A percentile compares a stretch with the other conserved stretches of the same genome.
phyloP scores from a whole-genome alignment of 176 grass and related monocot genomes.

The Oryza meyeriana region DNA sequence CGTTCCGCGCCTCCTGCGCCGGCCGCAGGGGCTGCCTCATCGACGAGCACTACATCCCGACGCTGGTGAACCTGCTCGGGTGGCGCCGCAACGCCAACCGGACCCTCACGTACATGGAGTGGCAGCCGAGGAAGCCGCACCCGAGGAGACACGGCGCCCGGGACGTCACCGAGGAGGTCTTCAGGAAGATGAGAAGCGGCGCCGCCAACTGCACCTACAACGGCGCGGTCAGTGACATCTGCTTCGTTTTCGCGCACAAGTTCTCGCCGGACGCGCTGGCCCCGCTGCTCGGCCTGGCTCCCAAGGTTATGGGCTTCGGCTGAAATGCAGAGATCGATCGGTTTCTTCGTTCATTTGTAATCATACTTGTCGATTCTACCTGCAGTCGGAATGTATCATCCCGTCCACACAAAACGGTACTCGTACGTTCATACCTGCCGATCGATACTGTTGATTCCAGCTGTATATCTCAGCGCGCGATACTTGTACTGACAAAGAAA shows the following conservation, averaged over 20 bases:
- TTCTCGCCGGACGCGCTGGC: constrained; percentile 52
- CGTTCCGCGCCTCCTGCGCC: constrained; percentile 61
- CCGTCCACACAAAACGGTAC: too few relatives aligned
- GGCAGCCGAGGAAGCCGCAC: constrained; percentile 32
- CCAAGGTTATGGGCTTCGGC: constrained; percentile 47
- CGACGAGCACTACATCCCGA: constrained; percentile 88
- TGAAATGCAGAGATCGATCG: background rate
- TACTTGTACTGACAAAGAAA: too few relatives aligned
- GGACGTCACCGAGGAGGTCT: constrained; percentile 33
- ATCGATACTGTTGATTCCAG: too few relatives aligned
- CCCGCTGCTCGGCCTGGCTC: constrained; percentile 49
- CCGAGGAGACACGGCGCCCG: constrained; percentile 30
- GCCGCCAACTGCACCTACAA: constrained; percentile 50
- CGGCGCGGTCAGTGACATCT: constrained; percentile 27
- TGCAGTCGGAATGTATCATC: too few relatives aligned
- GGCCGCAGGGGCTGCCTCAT: constrained; percentile 30
- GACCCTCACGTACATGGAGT: constrained; percentile 56
- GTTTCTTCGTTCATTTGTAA: background rate
- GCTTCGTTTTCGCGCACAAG: constrained; percentile 71
- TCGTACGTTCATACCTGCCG: too few relatives aligned
- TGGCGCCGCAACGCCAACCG: constrained; percentile 48
- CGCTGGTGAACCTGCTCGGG: constrained; percentile 38
- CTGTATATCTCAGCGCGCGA: too few relatives aligned
- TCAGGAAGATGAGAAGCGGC: constrained; percentile 47
- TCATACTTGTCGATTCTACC: too few relatives aligned